Evolutionary conservation across 2,329 filamentous ascomycete species (phyloP), one percentile per base, ranked within the genome.

Genomic region (Fusarium ambrosium): DNA sequence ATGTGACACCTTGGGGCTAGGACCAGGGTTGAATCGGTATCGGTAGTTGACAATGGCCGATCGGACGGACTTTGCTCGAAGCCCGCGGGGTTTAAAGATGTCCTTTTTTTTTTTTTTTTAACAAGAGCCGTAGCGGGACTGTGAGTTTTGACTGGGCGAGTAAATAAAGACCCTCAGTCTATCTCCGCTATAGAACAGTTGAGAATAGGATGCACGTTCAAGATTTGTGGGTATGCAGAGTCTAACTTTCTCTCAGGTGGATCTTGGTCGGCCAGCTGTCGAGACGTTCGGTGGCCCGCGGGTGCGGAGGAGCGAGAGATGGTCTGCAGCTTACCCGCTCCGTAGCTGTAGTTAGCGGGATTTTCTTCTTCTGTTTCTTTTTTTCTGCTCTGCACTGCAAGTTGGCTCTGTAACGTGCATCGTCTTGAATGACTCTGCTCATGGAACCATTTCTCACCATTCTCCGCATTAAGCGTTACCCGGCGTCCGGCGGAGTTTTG

Each of bases 11-110:
- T 51, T 7, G 45, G 20, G 51, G 37, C 64, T 34, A 61, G 58
- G 58, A 65, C 71, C 61, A 74, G 71, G 71, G 53, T 74, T 48
- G 59, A 64, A 62, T 63, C 48, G 69, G 71, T 20, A 16, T 62
- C 51, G 72, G 43, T 48, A 53, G 56, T 74, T 58, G 64, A 61
- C 55, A 63, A 64, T 53, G 39, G 45, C 72, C 71, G 71, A 41
- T 37, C 71, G 60, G 72, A 39, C 56, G 56, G 56, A 60, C 34
- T 60, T 60, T 60, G 56, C 16, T 60, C 27, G 56, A 60, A 60
- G 18, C 36, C 56, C 56, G 56, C 34, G 34, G 56, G 56, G 56
- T 60, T 60, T 60, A n/a, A 36, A 14, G 37, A 41, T 22, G 34
- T 41, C 34, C 20, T 20, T 60, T 22, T 24, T 24, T 24, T 41